phyloP scores from a whole-genome alignment of 2,329 filamentous ascomycete genomes.

The Calonectria pseudoturangicola region DNA sequence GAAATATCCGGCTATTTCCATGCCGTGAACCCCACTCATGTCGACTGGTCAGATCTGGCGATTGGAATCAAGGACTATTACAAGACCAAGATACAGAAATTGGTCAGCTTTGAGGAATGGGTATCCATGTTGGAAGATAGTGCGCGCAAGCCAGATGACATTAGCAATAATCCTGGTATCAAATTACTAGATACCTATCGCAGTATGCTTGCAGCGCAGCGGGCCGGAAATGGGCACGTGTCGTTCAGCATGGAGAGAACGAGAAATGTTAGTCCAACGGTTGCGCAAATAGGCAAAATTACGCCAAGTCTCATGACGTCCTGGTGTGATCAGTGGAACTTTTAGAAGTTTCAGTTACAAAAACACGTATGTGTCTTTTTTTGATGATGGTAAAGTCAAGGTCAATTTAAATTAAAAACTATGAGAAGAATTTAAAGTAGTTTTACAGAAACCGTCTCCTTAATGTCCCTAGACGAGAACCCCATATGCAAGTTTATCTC shows the following conservation, averaged over 20 bases:
- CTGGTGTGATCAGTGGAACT: constrained; percentile 5
- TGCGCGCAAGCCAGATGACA: not conserved
- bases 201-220: not conserved
- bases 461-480: not conserved
- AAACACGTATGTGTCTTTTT: no score
- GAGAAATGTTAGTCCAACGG: not conserved
- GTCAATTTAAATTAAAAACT: no score
- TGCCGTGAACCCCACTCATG: not conserved
- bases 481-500: not conserved
- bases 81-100: not conserved
- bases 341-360: not conserved
- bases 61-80: not conserved
- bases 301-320: not conserved
- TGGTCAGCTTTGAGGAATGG: constrained; percentile 3
- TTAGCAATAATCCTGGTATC: constrained; percentile 4
- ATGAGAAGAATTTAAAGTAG: not conserved
- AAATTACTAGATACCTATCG: constrained; percentile 14
- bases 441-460: not conserved
- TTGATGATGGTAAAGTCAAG: no score
- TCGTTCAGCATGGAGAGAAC: not conserved
- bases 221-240: not conserved
- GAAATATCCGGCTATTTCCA: not conserved
- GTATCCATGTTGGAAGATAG: not conserved
- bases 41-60: not conserved
- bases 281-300: not conserved